Base-by-base conservation (phyloP, 495 filamentous ascomycete genomes). In the Aspergillus kassunensis region DNA sequence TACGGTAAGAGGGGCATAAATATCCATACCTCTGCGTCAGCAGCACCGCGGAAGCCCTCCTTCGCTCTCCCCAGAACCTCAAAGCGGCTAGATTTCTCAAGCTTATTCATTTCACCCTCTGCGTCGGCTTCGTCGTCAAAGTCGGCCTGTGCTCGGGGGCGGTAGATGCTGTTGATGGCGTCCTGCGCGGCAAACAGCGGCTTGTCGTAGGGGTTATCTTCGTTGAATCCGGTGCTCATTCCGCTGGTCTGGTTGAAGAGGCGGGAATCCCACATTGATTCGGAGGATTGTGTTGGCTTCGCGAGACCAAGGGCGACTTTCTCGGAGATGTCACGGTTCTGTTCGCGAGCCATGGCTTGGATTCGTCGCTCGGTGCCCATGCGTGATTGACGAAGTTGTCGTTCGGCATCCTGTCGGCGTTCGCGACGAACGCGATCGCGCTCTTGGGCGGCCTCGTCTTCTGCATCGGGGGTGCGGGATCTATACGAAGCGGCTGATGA, bases 141-240 rank as follows among this genome's bases (percentile, higher is more conserved):
- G 35, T 85, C 81, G 19, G 75, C 63, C 40, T 81, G 80, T 19
- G 87, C 80, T 34, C 81, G 75, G 6, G 95, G 91, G 21, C 91
- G 80, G 69, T 99, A 99, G 47, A 99, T 97, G 67, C 86, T 90
- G 69, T 81, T 91, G 58, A 96, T 90, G 4, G 92, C 95, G 64
- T 99, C 91, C 70, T 96, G 90, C 45, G 92, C 93, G 10, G 91
- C 91, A 67, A 99, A 99, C 15, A 99, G 73, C 44, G 95, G 93
- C 67, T 96, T 97, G 69, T 97, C 95, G 74, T 97, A 99, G 1
- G 84, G 83, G 59, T 99, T 90, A 65, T 99, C 95, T 67, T 99
- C 93, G 66, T 99, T 99, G 79, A 96, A 92, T 18, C 93, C 95
- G 27, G 80, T 65, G 56, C 85, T 82, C 70, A 99, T 93, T 11